Percentiles rank a stretch among this genome's conserved stretches.
Evolutionary conservation across 805 yeast genomes (phyloP).

Genomic region (Cyberlindnera bimundalis): DNA sequence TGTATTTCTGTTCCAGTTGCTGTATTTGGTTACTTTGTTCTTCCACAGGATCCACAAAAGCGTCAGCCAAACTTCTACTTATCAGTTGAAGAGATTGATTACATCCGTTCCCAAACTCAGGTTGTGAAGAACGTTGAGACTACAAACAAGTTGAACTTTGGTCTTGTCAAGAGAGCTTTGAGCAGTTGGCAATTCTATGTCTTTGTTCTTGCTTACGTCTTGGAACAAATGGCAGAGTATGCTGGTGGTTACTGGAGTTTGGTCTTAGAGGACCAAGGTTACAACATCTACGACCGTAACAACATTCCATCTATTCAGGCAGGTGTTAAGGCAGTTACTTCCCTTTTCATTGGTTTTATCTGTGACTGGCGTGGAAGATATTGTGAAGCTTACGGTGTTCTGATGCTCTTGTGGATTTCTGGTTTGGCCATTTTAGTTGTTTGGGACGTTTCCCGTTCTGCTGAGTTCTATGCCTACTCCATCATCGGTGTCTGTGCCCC

Average conservation of each 20-base stretch:
- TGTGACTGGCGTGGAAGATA: constrained; percentile 23
- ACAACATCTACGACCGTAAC: constrained; percentile 24
- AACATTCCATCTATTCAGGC: constrained; percentile 21
- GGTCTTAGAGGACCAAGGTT: constrained; percentile 21
- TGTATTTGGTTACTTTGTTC: constrained; percentile 42
- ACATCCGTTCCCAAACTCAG: constrained; percentile 12
- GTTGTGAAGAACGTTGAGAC: constrained; percentile 19
- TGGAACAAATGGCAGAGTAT: constrained; percentile 16
- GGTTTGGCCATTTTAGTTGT: constrained; percentile 18
- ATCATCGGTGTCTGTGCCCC: constrained; percentile 19
- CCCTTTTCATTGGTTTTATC: constrained; percentile 17
- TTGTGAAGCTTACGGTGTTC: constrained; percentile 13
- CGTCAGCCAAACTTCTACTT: constrained; percentile 18
- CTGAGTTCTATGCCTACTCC: constrained; percentile 18
- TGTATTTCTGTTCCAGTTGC: constrained; percentile 47
- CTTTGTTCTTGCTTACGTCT: constrained; percentile 17
- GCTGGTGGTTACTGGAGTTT: constrained; percentile 16
- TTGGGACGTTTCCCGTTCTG: constrained; percentile 19
- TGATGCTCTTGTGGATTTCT: constrained; percentile 13
- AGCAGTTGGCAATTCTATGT: constrained; percentile 22
- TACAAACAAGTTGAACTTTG: constrained; percentile 14
- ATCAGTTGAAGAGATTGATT: constrained; percentile 16
- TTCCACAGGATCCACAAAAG: constrained; percentile 39
- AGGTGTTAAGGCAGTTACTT: constrained; percentile 21
- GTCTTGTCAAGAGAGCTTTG: constrained; percentile 20